Evolutionary conservation across 352 stramenopile genomes (phyloP).

Genomic region (Phytophthora pinifolia): DNA sequence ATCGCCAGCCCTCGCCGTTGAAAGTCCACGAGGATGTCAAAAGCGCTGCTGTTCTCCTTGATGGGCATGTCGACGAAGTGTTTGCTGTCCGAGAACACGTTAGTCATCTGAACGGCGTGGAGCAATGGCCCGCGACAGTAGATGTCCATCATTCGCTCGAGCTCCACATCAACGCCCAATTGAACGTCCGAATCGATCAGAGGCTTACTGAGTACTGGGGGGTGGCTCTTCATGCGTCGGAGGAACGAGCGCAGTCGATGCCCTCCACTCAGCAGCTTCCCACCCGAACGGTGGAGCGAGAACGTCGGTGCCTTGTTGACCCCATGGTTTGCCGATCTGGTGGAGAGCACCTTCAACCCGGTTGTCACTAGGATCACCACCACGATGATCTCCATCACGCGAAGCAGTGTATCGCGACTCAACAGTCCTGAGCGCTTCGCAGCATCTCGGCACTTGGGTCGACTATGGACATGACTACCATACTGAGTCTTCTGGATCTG

Average conservation of each 20-base stretch:
- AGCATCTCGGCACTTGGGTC: background rate
- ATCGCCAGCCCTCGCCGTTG: slow-evolving; percentile 49
- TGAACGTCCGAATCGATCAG: slow-evolving; percentile 20
- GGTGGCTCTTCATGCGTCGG: slow-evolving; percentile 28
- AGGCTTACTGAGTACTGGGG: slow-evolving; percentile 7
- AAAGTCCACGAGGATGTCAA: slow-evolving; percentile 76
- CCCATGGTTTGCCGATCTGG: slow-evolving; percentile 8
- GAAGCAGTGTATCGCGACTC: slow-evolving; percentile 8
- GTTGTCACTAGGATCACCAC: slow-evolving; percentile 25
- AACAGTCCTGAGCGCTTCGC: background rate
- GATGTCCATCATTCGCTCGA: slow-evolving; percentile 68
- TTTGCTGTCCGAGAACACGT: slow-evolving; percentile 90
- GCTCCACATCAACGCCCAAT: slow-evolving; percentile 42
- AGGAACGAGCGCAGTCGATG: slow-evolving; percentile 31
- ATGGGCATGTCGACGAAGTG: slow-evolving; percentile 94
- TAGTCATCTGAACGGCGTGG: slow-evolving; percentile 68
- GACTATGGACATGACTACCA: background rate
- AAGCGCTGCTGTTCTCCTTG: slow-evolving; percentile 70
- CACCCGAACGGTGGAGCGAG: slow-evolving; percentile 29
- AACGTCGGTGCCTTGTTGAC: slow-evolving; percentile 15
- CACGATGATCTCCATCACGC: slow-evolving; percentile 23
- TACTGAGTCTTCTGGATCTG: background rate
- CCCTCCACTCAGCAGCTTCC: slow-evolving; percentile 28
- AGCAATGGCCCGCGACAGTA: slow-evolving; percentile 72
- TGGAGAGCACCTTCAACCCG: slow-evolving; percentile 21